Evolutionary conservation across 108 stramenopile species (phyloP).

Genomic region (Cyclotella baltica): DNA sequence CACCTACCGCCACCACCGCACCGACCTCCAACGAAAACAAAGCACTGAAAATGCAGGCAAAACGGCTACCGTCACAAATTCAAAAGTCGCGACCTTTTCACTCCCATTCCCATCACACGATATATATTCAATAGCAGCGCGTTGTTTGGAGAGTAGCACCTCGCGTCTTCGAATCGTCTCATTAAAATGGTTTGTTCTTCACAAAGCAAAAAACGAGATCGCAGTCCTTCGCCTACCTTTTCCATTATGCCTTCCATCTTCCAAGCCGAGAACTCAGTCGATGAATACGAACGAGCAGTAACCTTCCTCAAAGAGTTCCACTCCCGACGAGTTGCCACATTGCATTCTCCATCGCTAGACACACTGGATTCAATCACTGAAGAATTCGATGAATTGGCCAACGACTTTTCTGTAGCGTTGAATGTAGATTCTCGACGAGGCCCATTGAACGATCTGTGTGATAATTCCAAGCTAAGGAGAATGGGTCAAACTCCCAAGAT

Average conservation of each 20-base stretch:
- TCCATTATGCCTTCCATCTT: neutral
- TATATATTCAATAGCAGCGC: no score
- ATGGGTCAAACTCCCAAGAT: neutral
- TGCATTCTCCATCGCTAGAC: constrained; percentile 5
- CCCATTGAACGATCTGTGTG: neutral
- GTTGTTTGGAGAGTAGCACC: no score
- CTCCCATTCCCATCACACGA: no score
- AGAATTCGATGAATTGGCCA: constrained; percentile 23
- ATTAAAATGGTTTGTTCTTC: neutral
- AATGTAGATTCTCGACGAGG: neutral
- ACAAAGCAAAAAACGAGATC: constrained; percentile 28
- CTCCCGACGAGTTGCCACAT: constrained; percentile 25
- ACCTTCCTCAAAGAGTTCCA: constrained; percentile 46
- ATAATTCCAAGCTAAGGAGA: neutral
- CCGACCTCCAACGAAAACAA: no score
- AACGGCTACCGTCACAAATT: no score
- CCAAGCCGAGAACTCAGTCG: neutral
- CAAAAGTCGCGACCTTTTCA: no score
- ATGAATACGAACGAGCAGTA: constrained; percentile 45
- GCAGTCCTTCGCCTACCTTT: neutral
- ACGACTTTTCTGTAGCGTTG: constrained; percentile 11
- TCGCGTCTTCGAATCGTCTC: neutral
- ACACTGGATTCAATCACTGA: constrained; percentile 19
- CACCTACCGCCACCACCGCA: no score
- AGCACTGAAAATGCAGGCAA: no score